Percentiles rank a stretch among this genome's conserved stretches.
Conservation (phyloP, 2,329 filamentous ascomycete species). For the Neobulgaria alba region DNA sequence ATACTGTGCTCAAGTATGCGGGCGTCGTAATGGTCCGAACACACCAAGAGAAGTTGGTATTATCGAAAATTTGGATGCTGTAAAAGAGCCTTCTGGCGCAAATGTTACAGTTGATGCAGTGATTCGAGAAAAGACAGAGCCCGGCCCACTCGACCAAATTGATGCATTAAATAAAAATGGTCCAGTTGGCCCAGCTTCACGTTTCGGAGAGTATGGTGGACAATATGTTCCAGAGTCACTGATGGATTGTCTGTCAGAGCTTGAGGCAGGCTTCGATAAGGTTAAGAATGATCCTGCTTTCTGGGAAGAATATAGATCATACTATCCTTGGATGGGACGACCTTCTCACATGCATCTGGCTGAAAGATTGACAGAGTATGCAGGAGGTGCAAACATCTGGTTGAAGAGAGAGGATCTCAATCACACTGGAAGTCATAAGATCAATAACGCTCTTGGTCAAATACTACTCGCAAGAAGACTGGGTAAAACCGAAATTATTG, state of each 20-base stretch:
- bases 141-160: conserved; percentile 46
- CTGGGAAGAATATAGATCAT: conserved; percentile 93
- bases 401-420: conserved; percentile 96
- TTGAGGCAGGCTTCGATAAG: conserved; percentile 84
- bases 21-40: conserved; percentile 36
- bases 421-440: conserved; percentile 97
- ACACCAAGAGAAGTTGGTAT: conserved; percentile 59
- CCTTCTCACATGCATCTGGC: conserved; percentile 88
- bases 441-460: conserved; percentile 96
- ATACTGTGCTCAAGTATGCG: conserved; percentile 71
- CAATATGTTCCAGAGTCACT: conserved; percentile 96
- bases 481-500: conserved; percentile 95
- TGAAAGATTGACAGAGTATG: conserved; percentile 77
- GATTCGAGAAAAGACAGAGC: conserved; percentile 36
- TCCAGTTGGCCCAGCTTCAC: conserved; percentile 59
- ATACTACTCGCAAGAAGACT: conserved; percentile 76
- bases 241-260: conserved; percentile 89
- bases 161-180: conserved; percentile 56
- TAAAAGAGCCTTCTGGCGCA: conserved; percentile 49
- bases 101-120: conserved; percentile 59
- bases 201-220: conserved; percentile 92
- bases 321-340: conserved; percentile 96
- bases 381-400: conserved; percentile 93
- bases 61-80: conserved; percentile 56
- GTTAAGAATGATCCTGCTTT: conserved; percentile 83